Conservation (phyloP, 768 basidiomycete genomes). For the Tephrocybe sp. region DNA sequence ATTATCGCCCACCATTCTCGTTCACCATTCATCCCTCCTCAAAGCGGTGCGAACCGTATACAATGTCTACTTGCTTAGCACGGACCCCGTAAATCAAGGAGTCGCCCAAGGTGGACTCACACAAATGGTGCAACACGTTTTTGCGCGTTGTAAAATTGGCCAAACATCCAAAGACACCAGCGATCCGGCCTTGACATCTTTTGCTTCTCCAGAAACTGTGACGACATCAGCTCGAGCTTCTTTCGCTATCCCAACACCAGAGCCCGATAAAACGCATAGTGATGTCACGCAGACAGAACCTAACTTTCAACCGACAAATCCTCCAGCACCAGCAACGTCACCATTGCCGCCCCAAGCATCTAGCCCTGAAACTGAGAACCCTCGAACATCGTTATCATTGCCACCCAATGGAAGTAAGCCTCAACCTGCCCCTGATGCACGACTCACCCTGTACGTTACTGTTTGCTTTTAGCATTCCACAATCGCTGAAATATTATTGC, state of each 20-base stretch:
- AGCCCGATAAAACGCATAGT: conserved; percentile 7
- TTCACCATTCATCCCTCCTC: conserved; percentile 94
- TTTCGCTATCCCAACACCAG: conserved; percentile 12
- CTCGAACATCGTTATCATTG: conserved; percentile 11
- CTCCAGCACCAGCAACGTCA: conserved; percentile 8
- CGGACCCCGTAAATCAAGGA: conserved; percentile 91
- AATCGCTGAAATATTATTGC: conserved; percentile 4
- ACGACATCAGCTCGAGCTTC: conserved; percentile 14
- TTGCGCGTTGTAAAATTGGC: conserved; percentile 68
- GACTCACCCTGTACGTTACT: conserved; percentile 18
- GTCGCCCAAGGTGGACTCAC: conserved; percentile 97
- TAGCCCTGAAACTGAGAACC: conserved; percentile 3
- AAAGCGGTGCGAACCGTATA: conserved; percentile 98
- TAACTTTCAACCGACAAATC: conserved; percentile 4
- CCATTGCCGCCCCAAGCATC: conserved; percentile 2
- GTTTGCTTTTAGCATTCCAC: background rate
- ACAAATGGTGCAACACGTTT: conserved; percentile 98
- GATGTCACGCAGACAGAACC: background rate
- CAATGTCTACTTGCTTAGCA: conserved; percentile 92
- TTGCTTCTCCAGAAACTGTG: conserved; percentile 19
- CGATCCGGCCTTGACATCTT: conserved; percentile 14
- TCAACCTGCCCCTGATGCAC: background rate
- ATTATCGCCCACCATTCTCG: conserved; percentile 80
- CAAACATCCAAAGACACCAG: conserved; percentile 21
- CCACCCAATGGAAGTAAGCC: conserved; percentile 2